A percentile compares a stretch with the other conserved stretches of the same genome.
Evolutionary conservation across 352 stramenopile species (phyloP).

Genomic region (Globisporangium ultimum): DNA sequence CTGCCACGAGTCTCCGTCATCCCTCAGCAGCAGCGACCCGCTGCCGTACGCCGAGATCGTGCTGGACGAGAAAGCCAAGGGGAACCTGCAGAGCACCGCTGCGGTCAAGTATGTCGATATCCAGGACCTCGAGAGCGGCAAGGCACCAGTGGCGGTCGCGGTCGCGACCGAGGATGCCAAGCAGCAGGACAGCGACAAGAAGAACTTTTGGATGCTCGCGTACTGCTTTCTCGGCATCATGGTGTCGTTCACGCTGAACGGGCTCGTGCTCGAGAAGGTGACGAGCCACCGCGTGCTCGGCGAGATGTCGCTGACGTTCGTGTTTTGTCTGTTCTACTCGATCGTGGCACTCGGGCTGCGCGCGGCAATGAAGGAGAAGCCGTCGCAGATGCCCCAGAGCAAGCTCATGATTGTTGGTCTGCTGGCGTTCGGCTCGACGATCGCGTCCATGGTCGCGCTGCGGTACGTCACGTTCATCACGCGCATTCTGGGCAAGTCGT

Average conservation of each 20-base stretch:
- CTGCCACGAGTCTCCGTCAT: conserved; percentile 18
- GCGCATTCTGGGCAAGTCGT: conserved; percentile 83
- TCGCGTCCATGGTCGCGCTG: conserved; percentile 78
- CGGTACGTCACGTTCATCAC: conserved; percentile 87
- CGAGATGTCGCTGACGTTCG: conserved; percentile 83
- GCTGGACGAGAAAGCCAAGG: conserved; percentile 32
- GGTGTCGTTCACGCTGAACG: conserved; percentile 82
- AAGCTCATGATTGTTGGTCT: conserved; percentile 62
- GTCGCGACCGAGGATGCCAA: background rate
- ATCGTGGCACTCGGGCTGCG: conserved; percentile 59
- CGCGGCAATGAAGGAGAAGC: conserved; percentile 55
- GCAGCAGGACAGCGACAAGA: conserved; percentile 21
- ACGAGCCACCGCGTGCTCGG: conserved; percentile 78
- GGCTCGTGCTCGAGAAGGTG: conserved; percentile 80
- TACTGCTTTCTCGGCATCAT: conserved; percentile 85
- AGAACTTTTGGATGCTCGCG: conserved; percentile 52
- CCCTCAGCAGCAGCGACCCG: conserved; percentile 38
- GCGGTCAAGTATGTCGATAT: conserved; percentile 26
- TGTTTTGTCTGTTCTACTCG: conserved; percentile 80
- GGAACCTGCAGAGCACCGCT: conserved; percentile 15
- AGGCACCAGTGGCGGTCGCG: conserved; percentile 11
- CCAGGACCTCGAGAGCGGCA: conserved; percentile 24
- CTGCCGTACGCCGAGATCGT: conserved; percentile 61
- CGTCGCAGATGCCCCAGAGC: conserved; percentile 67
- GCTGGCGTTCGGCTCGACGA: conserved; percentile 74